Percentiles rank a stretch among this genome's conserved stretches.
Evolutionary conservation across 139 green algal genomes (phyloP).

Genomic region (Chlamydomonas schloesseri): DNA sequence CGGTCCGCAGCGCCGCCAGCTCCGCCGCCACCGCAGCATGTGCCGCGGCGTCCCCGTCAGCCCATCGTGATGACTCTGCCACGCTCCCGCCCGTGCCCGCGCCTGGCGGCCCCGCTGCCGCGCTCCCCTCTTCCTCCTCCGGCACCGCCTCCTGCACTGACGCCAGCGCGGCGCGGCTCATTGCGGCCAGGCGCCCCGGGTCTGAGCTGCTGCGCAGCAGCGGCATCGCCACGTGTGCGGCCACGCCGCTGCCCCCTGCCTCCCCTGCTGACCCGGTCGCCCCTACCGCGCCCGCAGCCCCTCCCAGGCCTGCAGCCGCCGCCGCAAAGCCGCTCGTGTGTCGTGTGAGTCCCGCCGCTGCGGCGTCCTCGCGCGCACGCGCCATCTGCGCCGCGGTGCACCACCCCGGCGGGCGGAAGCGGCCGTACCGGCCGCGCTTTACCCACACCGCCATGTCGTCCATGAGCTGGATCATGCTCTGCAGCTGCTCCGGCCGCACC

Average conservation of each 20-base stretch:
- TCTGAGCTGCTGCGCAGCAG: slow-evolving; percentile 5
- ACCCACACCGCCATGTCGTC: slow-evolving; percentile 63
- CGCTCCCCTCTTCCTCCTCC: too few species aligned
- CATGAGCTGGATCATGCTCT: slow-evolving; percentile 49
- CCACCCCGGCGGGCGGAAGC: slow-evolving; percentile 67
- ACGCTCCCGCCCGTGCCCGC: too few species aligned
- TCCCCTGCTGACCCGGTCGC: not conserved
- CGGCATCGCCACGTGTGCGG: not conserved
- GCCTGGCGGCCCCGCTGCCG: not conserved
- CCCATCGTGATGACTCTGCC: not conserved
- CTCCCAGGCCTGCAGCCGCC: not conserved
- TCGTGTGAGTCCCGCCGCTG: not conserved
- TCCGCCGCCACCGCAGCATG: not conserved
- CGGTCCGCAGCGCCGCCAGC: not conserved
- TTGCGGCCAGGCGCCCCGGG: not conserved
- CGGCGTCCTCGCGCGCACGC: not conserved
- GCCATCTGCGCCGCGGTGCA: slow-evolving; percentile 47
- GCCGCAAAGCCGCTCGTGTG: not conserved
- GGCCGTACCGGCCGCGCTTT: slow-evolving; percentile 59
- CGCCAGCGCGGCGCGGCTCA: not conserved
- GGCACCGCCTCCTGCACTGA: not conserved
- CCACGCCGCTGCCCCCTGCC: not conserved
- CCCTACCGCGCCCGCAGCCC: not conserved
- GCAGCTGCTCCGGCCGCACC: slow-evolving; percentile 48
- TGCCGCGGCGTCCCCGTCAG: not conserved